phyloP scores from a whole-genome alignment of 805 yeast species.

The Lipomyces spencermartinsiae region DNA sequence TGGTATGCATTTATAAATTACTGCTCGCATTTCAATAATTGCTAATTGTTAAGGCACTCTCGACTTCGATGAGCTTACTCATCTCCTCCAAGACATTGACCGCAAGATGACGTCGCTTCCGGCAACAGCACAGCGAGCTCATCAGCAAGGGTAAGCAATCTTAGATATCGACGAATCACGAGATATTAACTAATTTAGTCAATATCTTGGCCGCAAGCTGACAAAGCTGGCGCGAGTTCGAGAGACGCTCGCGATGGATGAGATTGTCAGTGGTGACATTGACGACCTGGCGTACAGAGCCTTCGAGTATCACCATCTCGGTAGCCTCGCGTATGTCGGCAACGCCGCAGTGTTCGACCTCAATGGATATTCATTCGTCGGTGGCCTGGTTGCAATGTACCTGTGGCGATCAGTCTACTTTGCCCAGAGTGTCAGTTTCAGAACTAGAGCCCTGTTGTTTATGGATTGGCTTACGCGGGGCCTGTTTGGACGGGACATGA shows the following conservation, averaged over 20 bases:
- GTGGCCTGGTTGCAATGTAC: conserved; percentile 74
- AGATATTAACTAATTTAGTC: conserved; percentile 28
- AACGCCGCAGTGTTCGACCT: conserved; percentile 73
- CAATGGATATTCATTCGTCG: conserved; percentile 64
- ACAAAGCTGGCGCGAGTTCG: conserved; percentile 58
- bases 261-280: conserved; percentile 58
- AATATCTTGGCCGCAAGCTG: conserved; percentile 66
- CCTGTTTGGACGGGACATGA: conserved; percentile 39
- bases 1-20: conserved; percentile 40
- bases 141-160: conserved; percentile 61
- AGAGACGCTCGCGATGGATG: conserved; percentile 53
- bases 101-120: conserved; percentile 70
- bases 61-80: conserved; percentile 58
- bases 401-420: conserved; percentile 75
- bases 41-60: conserved; percentile 48
- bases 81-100: conserved; percentile 61
- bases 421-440: conserved; percentile 67
- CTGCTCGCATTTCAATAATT: background rate
- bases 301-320: conserved; percentile 67
- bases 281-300: conserved; percentile 64
- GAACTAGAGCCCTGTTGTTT: conserved; percentile 66
- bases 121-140: conserved; percentile 76
- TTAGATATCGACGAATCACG: background rate
- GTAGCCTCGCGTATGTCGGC: conserved; percentile 72
- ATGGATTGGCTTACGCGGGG: conserved; percentile 68